Evolutionary conservation across 2,329 filamentous ascomycete genomes (phyloP), one percentile per base, ranked within the genome.

Genomic region (Aspergillus proliferans): DNA sequence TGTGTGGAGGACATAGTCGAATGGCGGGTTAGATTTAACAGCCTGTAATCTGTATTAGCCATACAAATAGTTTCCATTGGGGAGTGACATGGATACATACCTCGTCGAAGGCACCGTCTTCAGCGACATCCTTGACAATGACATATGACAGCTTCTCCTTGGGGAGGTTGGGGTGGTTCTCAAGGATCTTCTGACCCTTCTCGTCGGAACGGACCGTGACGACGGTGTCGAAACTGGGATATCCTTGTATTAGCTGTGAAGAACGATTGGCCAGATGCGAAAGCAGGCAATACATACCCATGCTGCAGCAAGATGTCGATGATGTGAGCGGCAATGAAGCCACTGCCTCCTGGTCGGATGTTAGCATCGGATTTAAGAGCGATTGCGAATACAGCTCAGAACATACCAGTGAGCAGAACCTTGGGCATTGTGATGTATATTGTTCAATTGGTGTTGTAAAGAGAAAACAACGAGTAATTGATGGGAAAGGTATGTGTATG

Each of bases 1-100:
- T 5, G 85, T 88, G 65, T 89, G 85, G 46, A 89, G 76, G 44
- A 92, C 85, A 42, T 79, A 83, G 58, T 88, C 84, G 53, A 92
- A 87, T 0, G 82, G 80, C 0, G 81, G 81, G 47, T 80, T 73
- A 14, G 80, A 82, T 54, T 80, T 72, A 43, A 84, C 76, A 14
- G 79, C 81, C 65, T 70, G 41, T 48, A 47, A 39, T 39, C 14
- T 12, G 18, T 12, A 12, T 59, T 34, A 58, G 50, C 44, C 18
- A 24, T n/a, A 22, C 6, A 28, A 12, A n/a, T 15, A 1, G 10
- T 10, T 6, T 24, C 3, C 2, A 42, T 19, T 19, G 18, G 15
- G 12, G n/a, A 8, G 12, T 4, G 8, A 6, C 14, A 36, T 36
- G n/a, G 34, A 36, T 36, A 45, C 48, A 46, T 50, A 70, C 81